Evolutionary conservation across 805 yeast species (phyloP), one percentile per base, ranked within the genome.

Genomic region (Saturnispora serradocipensis): DNA sequence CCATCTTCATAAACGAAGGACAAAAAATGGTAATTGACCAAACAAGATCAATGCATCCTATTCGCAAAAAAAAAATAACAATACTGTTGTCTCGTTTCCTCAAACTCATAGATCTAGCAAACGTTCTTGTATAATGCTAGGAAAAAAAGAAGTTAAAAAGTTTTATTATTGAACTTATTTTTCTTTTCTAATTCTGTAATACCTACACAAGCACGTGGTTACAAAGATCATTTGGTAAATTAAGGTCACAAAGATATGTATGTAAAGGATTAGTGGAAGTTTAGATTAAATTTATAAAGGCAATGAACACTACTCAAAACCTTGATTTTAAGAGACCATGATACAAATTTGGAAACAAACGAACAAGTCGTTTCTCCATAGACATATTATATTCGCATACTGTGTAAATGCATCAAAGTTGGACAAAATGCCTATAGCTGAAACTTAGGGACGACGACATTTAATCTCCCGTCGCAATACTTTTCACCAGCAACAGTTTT

Each of bases 401-500:
- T 16, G 20, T 16, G 20, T 8, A 20, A 38, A 38, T 38, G 22
- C 42, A 38, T 8, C 8, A 11, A 38, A 38, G 22, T 18, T 18
- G 1, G 13, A 18, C 1, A 16, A 3, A 3, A 20, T 1, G 28
- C 4, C 11, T 47, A 49, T 30, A 50, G 10, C 8, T 46, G 43
- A 2, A 36, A 38, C 36, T 55, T 51, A 10, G 66, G 65, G 43
- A 61, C 62, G 15, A 58, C 61, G 20, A 59, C 66, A n/a, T 60
- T 20, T n/a, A 60, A 45, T 38, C 58, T 62, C 15, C 62, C 66
- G 18, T 51, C 46, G 36, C 65, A 61, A 48, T 57, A 62, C 18
- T 51, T 43, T 13, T 51, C 45, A 2, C 61, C 62, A n/a, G 51
- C 27, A 6, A 54, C 5, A 38, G 54, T 54, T 38, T 51, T 54